Base-by-base conservation (phyloP, 2,329 filamentous ascomycete genomes). In the Chaetomium sp. region DNA sequence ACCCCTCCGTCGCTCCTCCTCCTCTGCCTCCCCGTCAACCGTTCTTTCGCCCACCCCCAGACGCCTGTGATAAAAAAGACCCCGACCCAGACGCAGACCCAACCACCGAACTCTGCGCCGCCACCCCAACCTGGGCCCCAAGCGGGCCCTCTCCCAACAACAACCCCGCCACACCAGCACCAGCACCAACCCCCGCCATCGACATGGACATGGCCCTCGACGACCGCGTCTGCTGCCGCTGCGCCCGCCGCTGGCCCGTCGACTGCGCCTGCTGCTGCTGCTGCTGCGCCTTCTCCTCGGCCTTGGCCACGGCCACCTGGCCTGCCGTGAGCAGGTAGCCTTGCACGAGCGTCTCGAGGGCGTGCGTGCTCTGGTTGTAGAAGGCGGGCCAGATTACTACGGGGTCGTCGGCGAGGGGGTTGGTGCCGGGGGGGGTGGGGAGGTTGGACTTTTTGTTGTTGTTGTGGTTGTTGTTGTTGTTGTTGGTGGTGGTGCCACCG, bases 361-460 rank as follows among this genome's bases (percentile, higher is more conserved):
- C 27, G 38, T 23, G 9, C 51, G 33, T 21, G 12, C 42, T 29
- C 21, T 51, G 38, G 27, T 57, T 53, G 54, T 53, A 29, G 35
- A 68, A 65, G 8, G 60, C 56, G 3, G 68, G 68, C 68, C 68
- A 70, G 23, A 70, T 56, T 13, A 60, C 62, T 1, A 59, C 19
- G 27, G 27, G n/a, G n/a, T n/a, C 31, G 12, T 27, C 45, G 61
- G 23, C 6, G 35, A 51, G 21, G 3, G 38, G 2, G 47, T 45
- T 5, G 54, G 63, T 25, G 31, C 23, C 7, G 54, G 31, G n/a
- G 23, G 16, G 27, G 42, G 7, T 13, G 25, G 27, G 54, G 21
- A 13, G 10, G 56, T n/a, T 16, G 29, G 49, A 7, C 50, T 45
- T 50, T 21, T 55, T 63, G 23, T 25, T 19, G 54, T 12, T 29